Evolutionary conservation across 345 rosid genomes (phyloP), one percentile per base, ranked within the genome.

Genomic region (Populus tremula): DNA sequence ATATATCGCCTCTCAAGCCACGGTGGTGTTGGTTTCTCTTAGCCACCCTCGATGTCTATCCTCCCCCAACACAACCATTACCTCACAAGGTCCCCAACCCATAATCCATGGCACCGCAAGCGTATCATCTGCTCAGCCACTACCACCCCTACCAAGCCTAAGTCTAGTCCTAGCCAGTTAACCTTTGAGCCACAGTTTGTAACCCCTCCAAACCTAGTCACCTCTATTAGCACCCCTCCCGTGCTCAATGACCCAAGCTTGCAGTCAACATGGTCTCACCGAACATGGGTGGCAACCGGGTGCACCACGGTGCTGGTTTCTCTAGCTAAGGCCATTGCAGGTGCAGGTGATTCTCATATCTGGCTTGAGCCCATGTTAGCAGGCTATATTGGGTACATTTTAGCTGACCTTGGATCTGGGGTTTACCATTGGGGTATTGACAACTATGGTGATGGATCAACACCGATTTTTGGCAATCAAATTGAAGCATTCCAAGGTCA

Each of bases 391-490:
- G 98, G 98, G 4, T 95, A 93, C 76, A 54, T 92, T 79, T 78
- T 90, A 21, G 96, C 96, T 23, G 99, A 95, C 81, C 87, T 95
- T 4, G 92, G 94, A 63, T 91, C 98, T 2, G 98, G 98, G 38
- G 88, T 93, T 23, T 95, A 93, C 87, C 99, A 95, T 54, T 95
- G 99, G 99, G 96, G 93, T 31, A 91, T 90, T 0, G 99, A 93
- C 73, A 95, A 95, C 79, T 93, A 92, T 6, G 99, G 99, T 0
- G 92, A 86, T 74, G 92, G 75, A 35, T 87, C 92, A 0, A 93
- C 96, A 5, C 94, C 92, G 0, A 4, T 93, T 14, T 89, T 95
- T 11, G 94, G 99, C 49, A 1, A 84, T 18, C 99, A 95, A 71
- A 93, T 93, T 7, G 96, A 93, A 79, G 97, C 96, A 27, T 93